These are phyloP conservation scores for Dictyostelium purpureum DNA, from an alignment of 78 protist genomes.

Conservation along the genomic window DNA sequence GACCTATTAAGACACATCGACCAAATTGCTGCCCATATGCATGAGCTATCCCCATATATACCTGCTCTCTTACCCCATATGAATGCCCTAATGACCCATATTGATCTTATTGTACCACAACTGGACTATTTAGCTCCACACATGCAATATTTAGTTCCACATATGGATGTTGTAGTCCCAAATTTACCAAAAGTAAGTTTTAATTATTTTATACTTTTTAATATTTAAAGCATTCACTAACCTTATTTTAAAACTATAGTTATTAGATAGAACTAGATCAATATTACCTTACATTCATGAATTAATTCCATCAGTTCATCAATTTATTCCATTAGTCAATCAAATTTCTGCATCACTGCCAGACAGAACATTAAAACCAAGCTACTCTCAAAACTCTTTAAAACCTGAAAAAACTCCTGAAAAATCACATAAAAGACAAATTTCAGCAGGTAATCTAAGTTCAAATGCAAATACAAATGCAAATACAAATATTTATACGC, in stretches of 20 bases:
- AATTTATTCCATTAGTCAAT: neutral
- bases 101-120: constrained; percentile 48
- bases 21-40: constrained; percentile 8
- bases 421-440: constrained; percentile 24
- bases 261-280: constrained; percentile 44
- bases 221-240: neutral
- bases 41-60: constrained; percentile 37
- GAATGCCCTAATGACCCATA: neutral
- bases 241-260: neutral
- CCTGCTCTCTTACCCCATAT: constrained; percentile 41
- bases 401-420: constrained; percentile 3
- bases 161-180: constrained; percentile 22
- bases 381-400: constrained; percentile 1
- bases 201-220: neutral
- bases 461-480: neutral
- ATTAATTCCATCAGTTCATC: neutral
- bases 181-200: constrained; percentile 4
- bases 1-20: constrained; percentile 6
- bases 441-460: constrained; percentile 8
- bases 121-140: constrained; percentile 46
- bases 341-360: neutral
- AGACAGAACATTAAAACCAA: constrained; percentile 33
- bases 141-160: constrained; percentile 9
- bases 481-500: neutral
- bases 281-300: constrained; percentile 50